A percentile compares a stretch with the other conserved stretches of the same genome.
Conservation (phyloP, 768 basidiomycete genomes). For the Solioccasus polychromus region DNA sequence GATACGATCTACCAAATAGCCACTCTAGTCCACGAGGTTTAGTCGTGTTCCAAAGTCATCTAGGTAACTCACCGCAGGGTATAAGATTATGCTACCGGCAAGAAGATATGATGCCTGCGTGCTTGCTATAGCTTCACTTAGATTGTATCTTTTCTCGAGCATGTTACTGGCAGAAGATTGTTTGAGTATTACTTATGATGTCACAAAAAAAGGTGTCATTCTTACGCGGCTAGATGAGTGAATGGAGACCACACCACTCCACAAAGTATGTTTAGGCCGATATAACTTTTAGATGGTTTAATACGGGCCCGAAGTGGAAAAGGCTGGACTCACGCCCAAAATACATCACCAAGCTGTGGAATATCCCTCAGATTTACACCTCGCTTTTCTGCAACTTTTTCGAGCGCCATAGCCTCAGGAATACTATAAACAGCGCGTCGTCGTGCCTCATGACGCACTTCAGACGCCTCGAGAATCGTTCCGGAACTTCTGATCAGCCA, state of each 20-base stretch:
- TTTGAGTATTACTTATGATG: conserved; percentile 9
- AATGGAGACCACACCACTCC: conserved; percentile 79
- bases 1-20: conserved; percentile 60
- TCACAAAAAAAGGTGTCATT: conserved; percentile 1
- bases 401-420: conserved; percentile 59
- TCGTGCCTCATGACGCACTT: conserved; percentile 54
- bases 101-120: conserved; percentile 68
- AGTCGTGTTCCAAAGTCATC: neutral
- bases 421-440: conserved; percentile 42
- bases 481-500: conserved; percentile 64
- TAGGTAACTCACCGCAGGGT: conserved; percentile 54
- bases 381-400: conserved; percentile 64
- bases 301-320: neutral
- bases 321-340: conserved; percentile 60
- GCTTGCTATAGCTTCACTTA: conserved; percentile 60
- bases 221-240: conserved; percentile 71
- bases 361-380: conserved; percentile 60
- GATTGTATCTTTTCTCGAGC: conserved; percentile 61
- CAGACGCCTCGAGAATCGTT: conserved; percentile 61
- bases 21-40: conserved; percentile 41
- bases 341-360: conserved; percentile 67
- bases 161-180: conserved; percentile 53
- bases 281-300: conserved; percentile 47
- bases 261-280: conserved; percentile 71
- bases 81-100: conserved; percentile 64